Conservation (phyloP, 2,329 filamentous ascomycete species). For the Salinomyces thailandicus region DNA sequence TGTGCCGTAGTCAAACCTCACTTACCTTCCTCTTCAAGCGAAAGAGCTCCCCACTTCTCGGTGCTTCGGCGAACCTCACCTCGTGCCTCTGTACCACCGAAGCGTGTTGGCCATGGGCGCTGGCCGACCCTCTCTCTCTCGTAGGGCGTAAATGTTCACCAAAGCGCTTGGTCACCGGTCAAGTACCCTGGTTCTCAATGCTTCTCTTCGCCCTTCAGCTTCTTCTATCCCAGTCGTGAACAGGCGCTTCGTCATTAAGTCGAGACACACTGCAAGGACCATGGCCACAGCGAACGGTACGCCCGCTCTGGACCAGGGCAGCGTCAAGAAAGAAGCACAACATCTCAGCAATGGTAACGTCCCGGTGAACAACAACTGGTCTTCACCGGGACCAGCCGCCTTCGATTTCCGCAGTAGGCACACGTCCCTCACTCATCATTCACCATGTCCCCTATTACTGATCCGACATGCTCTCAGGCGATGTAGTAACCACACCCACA, state of each 20-base stretch:
- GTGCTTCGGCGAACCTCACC: neutral
- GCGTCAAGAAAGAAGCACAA: slow-evolving; percentile 16
- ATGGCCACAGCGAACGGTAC: slow-evolving; percentile 3
- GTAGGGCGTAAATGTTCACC: neutral
- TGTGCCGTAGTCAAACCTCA: too few relatives aligned
- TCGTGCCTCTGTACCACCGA: neutral
- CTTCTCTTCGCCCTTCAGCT: neutral
- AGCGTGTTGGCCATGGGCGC: neutral
- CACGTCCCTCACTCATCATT: neutral
- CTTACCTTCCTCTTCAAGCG: neutral
- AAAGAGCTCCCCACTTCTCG: neutral
- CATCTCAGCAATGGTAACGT: slow-evolving; percentile 16
- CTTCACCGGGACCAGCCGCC: slow-evolving; percentile 41
- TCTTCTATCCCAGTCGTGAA: too few relatives aligned
- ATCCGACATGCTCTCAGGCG: slow-evolving; percentile 24
- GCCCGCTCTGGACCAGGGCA: slow-evolving; percentile 11
- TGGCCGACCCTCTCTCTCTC: too few relatives aligned
- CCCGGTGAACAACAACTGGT: slow-evolving; percentile 26
- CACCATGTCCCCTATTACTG: neutral
- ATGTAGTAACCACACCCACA: slow-evolving; percentile 67
- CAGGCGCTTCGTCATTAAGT: too few relatives aligned
- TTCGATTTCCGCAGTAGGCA: slow-evolving; percentile 44
- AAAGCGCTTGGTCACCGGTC: neutral
- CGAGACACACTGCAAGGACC: neutral
- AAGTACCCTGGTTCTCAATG: neutral